Conservation (phyloP, 495 filamentous ascomycete genomes). For the Chlorociboria aeruginascens region DNA sequence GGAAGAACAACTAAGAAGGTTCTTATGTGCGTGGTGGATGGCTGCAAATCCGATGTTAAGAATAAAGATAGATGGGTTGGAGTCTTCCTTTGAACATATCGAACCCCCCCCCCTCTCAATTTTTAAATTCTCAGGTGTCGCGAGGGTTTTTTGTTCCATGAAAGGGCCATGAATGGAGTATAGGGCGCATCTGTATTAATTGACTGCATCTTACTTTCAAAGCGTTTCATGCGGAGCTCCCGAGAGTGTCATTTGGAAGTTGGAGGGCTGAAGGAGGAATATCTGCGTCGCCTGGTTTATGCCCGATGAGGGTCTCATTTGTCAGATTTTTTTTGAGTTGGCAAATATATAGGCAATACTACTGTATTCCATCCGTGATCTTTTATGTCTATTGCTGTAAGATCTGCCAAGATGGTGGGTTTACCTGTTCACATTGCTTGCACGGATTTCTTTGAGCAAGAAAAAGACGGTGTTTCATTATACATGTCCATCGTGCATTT, state of each 20-base stretch:
- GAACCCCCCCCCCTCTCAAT: no score
- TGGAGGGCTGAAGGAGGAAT: neutral
- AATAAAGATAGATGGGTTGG: slow-evolving; percentile 22
- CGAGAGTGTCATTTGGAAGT: neutral
- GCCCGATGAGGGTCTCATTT: no score
- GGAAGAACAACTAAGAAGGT: slow-evolving; percentile 1
- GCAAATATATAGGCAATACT: no score
- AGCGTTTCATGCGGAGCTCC: neutral
- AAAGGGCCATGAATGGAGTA: slow-evolving; percentile 12
- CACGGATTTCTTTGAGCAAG: no score
- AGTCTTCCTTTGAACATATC: slow-evolving; percentile 13
- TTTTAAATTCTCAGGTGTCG: neutral
- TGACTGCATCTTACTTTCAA: neutral
- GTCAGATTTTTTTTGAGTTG: no score
- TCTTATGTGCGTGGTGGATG: slow-evolving; percentile 34
- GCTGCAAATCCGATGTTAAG: slow-evolving; percentile 26
- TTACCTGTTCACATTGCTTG: no score
- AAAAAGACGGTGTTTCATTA: no score
- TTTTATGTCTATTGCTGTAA: no score
- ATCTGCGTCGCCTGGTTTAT: neutral
- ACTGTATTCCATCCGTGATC: no score
- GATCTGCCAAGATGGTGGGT: no score
- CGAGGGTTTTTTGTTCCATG: neutral
- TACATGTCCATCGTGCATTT: no score
- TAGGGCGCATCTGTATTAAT: neutral